Conservation (phyloP, 1,139 yeast genomes). For the Nematodospora anomalae region DNA sequence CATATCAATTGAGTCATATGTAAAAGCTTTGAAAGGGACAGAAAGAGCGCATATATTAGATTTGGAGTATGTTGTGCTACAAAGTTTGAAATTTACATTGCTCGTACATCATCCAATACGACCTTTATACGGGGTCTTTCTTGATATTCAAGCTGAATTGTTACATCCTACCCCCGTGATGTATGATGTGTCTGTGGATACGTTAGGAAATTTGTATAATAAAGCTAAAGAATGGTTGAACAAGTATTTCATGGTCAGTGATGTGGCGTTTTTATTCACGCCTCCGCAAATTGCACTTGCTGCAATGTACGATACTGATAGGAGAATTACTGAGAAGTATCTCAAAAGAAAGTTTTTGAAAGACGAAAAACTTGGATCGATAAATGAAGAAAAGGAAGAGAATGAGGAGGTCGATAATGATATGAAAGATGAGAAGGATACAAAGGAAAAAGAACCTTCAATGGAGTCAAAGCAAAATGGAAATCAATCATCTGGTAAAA, state of each 20-base stretch:
- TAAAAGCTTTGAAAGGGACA: slow-evolving; percentile 65
- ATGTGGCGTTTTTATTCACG: slow-evolving; percentile 72
- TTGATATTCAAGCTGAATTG: slow-evolving; percentile 75
- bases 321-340: slow-evolving; percentile 63
- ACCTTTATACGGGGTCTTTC: slow-evolving; percentile 87
- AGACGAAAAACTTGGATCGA: slow-evolving; percentile 15
- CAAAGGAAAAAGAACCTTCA: slow-evolving; percentile 10
- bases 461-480: slow-evolving; percentile 9
- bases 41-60: slow-evolving; percentile 68
- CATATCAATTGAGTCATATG: slow-evolving; percentile 81
- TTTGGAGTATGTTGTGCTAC: slow-evolving; percentile 75
- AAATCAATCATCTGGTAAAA: slow-evolving; percentile 13
- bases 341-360: slow-evolving; percentile 56
- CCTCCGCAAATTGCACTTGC: slow-evolving; percentile 97
- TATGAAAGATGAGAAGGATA: slow-evolving; percentile 4
- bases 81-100: slow-evolving; percentile 73
- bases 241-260: slow-evolving; percentile 66
- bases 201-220: slow-evolving; percentile 61
- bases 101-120: slow-evolving; percentile 85
- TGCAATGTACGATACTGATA: slow-evolving; percentile 68
- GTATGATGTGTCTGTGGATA: slow-evolving; percentile 42
- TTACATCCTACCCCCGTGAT: slow-evolving; percentile 36
- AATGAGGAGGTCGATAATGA: slow-evolving; percentile 7
- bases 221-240: slow-evolving; percentile 63
- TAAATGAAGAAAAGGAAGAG: slow-evolving; percentile 16